Evolutionary conservation across 2,329 filamentous ascomycete species (phyloP), one percentile per base, ranked within the genome.

Genomic region (Coleophoma crateriformis): DNA sequence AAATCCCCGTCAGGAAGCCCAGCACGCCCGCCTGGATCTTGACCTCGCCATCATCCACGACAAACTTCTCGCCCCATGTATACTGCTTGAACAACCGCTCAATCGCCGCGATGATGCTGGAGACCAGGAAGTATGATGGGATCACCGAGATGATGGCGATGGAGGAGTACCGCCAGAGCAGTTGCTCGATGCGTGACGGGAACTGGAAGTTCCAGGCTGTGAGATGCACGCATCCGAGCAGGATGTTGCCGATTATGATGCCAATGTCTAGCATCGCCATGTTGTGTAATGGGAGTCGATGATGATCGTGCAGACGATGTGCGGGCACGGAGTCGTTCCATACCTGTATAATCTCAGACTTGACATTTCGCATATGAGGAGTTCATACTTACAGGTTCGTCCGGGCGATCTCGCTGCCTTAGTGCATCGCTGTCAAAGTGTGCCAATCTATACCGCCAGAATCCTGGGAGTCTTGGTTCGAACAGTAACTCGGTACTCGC

Each of bases 161-260:
- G n/a, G 41, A 44, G 2, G 17, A 15, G n/a, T 27, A 44, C 14
- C 46, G 45, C 45, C 48, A 53, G 19, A 27, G 14, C 11, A 45
- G 32, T 17, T 38, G 34, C 33, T 53, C 50, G 22, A 14, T 34
- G 6, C 13, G 39, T 2, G 48, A 49, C 10, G 48, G 50, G 27
- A 53, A 53, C 13, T 41, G 32, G 33, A 48, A 46, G 33, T 50
- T 42, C 48, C 50, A 50, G 11, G 50, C 50, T 19, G 49, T 22
- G 13, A 49, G 42, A 19, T 50, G 50, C 20, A 50, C 19, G 14
- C 40, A 45, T 2, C 50, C 45, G 17, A 50, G 45, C 3, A 53
- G 32, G n/a, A 44, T 40, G 33, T 15, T 27, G 19, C n/a, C 15
- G 20, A 40, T 3, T 7, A 35, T 3, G 12, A 22, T n/a, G 4